A percentile compares a stretch with the other conserved stretches of the same genome.
phyloP scores from a whole-genome alignment of 2,329 filamentous ascomycete genomes.

The Penicillium sp. region DNA sequence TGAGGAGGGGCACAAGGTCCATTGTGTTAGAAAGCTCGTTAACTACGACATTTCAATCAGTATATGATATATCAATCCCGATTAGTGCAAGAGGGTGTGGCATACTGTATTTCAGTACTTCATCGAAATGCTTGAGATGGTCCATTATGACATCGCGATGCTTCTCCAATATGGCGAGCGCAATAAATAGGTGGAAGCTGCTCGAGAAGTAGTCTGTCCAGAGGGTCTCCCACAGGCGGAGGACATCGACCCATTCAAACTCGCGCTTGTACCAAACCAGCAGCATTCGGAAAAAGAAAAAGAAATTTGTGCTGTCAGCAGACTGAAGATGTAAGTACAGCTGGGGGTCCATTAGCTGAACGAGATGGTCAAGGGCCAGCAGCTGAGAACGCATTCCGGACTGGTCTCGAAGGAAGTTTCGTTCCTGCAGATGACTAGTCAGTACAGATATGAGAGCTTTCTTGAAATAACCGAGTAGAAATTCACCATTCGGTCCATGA shows the following conservation, averaged over 20 bases:
- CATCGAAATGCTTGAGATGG: constrained; percentile 90
- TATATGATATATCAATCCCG: not conserved
- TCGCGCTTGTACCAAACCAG: constrained; percentile 99
- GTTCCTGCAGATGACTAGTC: constrained; percentile 54
- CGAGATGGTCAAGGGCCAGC: constrained; percentile 84
- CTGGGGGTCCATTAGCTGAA: constrained; percentile 94
- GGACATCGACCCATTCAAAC: constrained; percentile 82
- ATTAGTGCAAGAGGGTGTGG: constrained; percentile 13
- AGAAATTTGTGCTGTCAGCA: constrained; percentile 96
- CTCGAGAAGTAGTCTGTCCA: constrained; percentile 92
- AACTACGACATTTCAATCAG: constrained; percentile 53
- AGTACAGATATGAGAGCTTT: not conserved
- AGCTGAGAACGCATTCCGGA: constrained; percentile 94
- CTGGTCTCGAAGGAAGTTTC: constrained; percentile 93
- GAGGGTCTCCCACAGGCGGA: constrained; percentile 84
- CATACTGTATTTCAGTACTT: constrained; percentile 92
- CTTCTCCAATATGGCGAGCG: constrained; percentile 90
- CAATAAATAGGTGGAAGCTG: constrained; percentile 92
- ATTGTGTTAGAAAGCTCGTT: constrained; percentile 94
- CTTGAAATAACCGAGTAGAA: not conserved
- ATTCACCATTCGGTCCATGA: constrained; percentile 87
- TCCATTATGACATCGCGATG: constrained; percentile 95
- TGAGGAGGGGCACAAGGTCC: constrained; percentile 79
- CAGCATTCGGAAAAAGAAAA: constrained; percentile 99
- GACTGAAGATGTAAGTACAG: constrained; percentile 86